A percentile compares a stretch with the other conserved stretches of the same genome.
Evolutionary conservation across 208 protist genomes (phyloP).

Genomic region (Borovskyia barvae): DNA sequence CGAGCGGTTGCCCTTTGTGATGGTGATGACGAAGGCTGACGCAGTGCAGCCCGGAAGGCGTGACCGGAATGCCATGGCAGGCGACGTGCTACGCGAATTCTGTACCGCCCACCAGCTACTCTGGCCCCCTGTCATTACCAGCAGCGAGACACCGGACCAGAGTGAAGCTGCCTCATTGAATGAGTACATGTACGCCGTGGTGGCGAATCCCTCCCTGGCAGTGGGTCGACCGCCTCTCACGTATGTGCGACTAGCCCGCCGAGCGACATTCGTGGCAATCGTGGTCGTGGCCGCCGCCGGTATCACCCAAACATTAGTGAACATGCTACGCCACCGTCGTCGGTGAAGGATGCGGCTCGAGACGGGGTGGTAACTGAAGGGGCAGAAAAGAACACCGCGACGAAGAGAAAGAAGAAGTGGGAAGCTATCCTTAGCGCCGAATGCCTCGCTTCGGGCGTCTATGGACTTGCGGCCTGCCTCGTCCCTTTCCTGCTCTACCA

Average conservation of each 20-base stretch:
- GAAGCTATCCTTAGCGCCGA: too few relatives aligned
- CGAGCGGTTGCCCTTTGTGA: slow-evolving; percentile 54
- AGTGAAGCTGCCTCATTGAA: slow-evolving; percentile 58
- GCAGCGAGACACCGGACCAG: slow-evolving; percentile 48
- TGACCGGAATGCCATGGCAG: neutral
- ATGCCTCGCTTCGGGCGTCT: too few relatives aligned
- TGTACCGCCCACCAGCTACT: slow-evolving; percentile 58
- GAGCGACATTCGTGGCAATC: slow-evolving; percentile 56
- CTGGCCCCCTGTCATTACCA: slow-evolving; percentile 82
- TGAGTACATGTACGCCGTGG: slow-evolving; percentile 78
- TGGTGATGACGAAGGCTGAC: slow-evolving; percentile 86
- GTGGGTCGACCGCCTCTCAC: slow-evolving; percentile 64
- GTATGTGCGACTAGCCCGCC: slow-evolving; percentile 47
- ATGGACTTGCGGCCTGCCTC: too few relatives aligned
- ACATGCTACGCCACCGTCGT: slow-evolving; percentile 5
- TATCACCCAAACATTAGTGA: slow-evolving; percentile 17
- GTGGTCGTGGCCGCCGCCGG: slow-evolving; percentile 27
- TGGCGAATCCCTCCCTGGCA: slow-evolving; percentile 68
- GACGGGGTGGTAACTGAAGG: too few relatives aligned
- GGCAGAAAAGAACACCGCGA: too few relatives aligned
- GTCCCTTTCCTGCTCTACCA: too few relatives aligned
- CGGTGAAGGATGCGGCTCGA: neutral
- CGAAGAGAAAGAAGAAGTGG: too few relatives aligned
- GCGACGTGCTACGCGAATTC: slow-evolving; percentile 24
- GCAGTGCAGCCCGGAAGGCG: slow-evolving; percentile 3